Evolutionary conservation across 2,329 filamentous ascomycete genomes (phyloP), one percentile per base, ranked within the genome.

Genomic region (Talaromyces sp.): DNA sequence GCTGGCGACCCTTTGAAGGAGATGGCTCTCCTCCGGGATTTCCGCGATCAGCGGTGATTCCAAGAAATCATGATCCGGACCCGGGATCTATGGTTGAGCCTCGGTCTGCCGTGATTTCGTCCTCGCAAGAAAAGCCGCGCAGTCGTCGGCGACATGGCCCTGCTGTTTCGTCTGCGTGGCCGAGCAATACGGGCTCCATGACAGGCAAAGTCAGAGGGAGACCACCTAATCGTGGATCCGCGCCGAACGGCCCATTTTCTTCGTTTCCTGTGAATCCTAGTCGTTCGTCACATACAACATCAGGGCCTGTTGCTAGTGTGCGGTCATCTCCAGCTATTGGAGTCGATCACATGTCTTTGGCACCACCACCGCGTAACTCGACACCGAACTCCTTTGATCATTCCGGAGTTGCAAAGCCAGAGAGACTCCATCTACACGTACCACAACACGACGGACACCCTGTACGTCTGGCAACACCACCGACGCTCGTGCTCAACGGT

Each of bases 121-220:
- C 83, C 4, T 69, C 71, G 3, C 65, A 69, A 3, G 73, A 75
- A 10, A 57, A 87, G 81, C 63, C 74, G 17, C 71, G 72, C 12
- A 63, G 69, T 17, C 71, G 70, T 58, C 81, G 88, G 59, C 84
- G 90, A 3, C 89, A 95, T 71, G 92, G 92, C 0, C 89, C 91
- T 0, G 91, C 90, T 7, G 91, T 96, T 0, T 96, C 92, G 0
- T 96, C 92, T 10, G 92, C 92, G 0, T 97, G 92, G 92, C 86
- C 88, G 59, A 85, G 85, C 64, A 85, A 83, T 61, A 84, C 84
- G 17, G 79, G 81, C 43, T 80, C 85, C 12, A 77, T 84, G 1
- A 84, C 81, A 4, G 87, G 88, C 1, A 95, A 92, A 72, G 81
- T 89, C 14, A 81, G 92, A 65, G 92, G 92, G 7, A 81, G 92